phyloP scores from a whole-genome alignment of 2,329 filamentous ascomycete species.

The Ilyonectria destructans region DNA sequence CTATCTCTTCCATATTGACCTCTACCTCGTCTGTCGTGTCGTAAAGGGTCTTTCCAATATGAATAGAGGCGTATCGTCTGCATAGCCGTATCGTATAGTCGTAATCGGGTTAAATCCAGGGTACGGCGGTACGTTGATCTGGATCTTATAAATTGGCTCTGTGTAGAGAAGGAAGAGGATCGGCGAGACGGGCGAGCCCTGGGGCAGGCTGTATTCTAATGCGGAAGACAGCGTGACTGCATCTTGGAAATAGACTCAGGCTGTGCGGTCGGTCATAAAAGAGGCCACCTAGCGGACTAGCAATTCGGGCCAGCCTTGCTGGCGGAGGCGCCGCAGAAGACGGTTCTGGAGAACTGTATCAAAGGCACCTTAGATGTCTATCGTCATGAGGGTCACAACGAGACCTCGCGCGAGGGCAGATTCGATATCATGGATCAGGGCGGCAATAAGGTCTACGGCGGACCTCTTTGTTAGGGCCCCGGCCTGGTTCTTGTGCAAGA shows the following conservation, averaged over 20 bases:
- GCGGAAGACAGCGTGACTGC: slow-evolving; percentile 16
- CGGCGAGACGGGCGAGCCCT: not conserved
- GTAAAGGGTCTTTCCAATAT: not conserved
- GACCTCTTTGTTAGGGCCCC: slow-evolving; percentile 46
- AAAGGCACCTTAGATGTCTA: slow-evolving; percentile 42
- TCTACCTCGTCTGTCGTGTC: not conserved
- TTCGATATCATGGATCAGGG: slow-evolving; percentile 41
- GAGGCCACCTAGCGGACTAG: slow-evolving; percentile 32
- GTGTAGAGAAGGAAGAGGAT: not conserved
- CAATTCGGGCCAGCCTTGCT: slow-evolving; percentile 37
- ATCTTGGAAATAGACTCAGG: slow-evolving; percentile 24
- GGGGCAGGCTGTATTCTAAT: slow-evolving; percentile 24
- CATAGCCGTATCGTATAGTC: not conserved
- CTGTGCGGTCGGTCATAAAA: slow-evolving; percentile 31
- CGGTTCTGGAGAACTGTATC: slow-evolving; percentile 38
- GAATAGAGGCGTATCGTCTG: not conserved
- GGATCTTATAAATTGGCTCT: not conserved
- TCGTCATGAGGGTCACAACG: slow-evolving; percentile 34
- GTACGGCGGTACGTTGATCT: not conserved
- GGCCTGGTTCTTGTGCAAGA: slow-evolving; percentile 41
- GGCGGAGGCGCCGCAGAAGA: slow-evolving; percentile 31
- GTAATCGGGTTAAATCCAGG: not conserved
- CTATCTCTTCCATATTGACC: not conserved
- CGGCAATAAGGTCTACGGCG: slow-evolving; percentile 18
- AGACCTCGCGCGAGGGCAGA: slow-evolving; percentile 28